Conservation (phyloP, 2,329 filamentous ascomycete genomes). For the Cordyceps farinosa region DNA sequence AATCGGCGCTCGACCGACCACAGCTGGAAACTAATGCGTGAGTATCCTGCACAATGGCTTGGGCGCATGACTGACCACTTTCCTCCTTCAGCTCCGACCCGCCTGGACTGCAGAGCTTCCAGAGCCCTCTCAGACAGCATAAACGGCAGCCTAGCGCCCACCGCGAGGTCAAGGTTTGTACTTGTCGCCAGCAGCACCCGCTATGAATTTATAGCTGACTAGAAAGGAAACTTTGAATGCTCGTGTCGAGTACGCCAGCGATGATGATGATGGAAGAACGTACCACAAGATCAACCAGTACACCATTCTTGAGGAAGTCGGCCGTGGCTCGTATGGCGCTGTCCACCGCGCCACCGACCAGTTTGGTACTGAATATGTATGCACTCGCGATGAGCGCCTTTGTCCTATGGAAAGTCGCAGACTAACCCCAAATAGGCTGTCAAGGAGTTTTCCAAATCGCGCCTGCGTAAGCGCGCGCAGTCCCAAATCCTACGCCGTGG, state of each 20-base stretch:
- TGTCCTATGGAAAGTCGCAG: neutral
- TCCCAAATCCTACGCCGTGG: constrained; percentile 71
- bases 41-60: constrained; percentile 25
- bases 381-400: constrained; percentile 27
- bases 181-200: neutral
- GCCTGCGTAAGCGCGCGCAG: constrained; percentile 83
- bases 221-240: constrained; percentile 85
- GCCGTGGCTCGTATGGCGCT: constrained; percentile 90
- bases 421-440: constrained; percentile 61
- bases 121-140: constrained; percentile 56
- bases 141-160: constrained; percentile 55
- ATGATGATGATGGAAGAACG: constrained; percentile 74
- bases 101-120: constrained; percentile 37
- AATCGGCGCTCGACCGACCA: neutral
- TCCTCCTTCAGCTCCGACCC: constrained; percentile 40
- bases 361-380: constrained; percentile 88
- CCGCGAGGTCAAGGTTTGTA: constrained; percentile 53
- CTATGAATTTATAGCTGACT: constrained; percentile 18
- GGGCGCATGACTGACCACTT: neutral
- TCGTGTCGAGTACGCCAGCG: constrained; percentile 78
- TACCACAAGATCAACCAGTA: constrained; percentile 95
- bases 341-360: constrained; percentile 90
- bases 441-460: constrained; percentile 95
- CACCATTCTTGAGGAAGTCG: constrained; percentile 89
- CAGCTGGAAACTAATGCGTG: constrained; percentile 29